Percentiles rank a stretch among this genome's conserved stretches.
Evolutionary conservation across 1,284 basidiomycete species (phyloP).

Genomic region (Pisolithus thermaeus): DNA sequence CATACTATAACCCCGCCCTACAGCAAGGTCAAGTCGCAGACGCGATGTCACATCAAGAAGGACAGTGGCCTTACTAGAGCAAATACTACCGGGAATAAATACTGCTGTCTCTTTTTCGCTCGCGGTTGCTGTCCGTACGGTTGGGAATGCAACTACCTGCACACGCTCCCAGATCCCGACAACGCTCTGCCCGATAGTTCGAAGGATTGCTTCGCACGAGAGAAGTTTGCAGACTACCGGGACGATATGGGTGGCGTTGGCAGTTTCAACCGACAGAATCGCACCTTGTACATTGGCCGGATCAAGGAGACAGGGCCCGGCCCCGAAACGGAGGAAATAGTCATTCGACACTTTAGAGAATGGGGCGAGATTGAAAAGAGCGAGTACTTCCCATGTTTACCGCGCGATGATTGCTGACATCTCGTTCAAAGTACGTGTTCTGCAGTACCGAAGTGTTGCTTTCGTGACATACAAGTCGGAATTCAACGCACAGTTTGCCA

Average conservation of each 20-base stretch:
- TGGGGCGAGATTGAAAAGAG: slow-evolving; percentile 95
- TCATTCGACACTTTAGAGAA: slow-evolving; percentile 90
- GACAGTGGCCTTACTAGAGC: slow-evolving; percentile 93
- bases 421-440: slow-evolving; percentile 64
- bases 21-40: slow-evolving; percentile 90
- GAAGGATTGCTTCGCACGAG: slow-evolving; percentile 94
- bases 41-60: slow-evolving; percentile 82
- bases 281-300: slow-evolving; percentile 92
- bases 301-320: slow-evolving; percentile 90
- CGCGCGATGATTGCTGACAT: slow-evolving; percentile 2
- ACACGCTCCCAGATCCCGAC: slow-evolving; percentile 74
- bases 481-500: slow-evolving; percentile 89
- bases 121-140: slow-evolving; percentile 97
- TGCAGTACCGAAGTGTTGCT: slow-evolving; percentile 92
- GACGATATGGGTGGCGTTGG: slow-evolving; percentile 99
- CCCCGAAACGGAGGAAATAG: slow-evolving; percentile 84
- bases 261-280: slow-evolving; percentile 89
- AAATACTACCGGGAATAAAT: slow-evolving; percentile 86
- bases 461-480: slow-evolving; percentile 96
- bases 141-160: slow-evolving; percentile 94
- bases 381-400: slow-evolving; percentile 38
- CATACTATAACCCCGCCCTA: slow-evolving; percentile 3
- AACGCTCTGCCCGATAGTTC: slow-evolving; percentile 81
- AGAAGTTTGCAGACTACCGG: slow-evolving; percentile 95
- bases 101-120: slow-evolving; percentile 93